Evolutionary conservation across 257 asterid species (phyloP).

Genomic region (Penstemon barbatus): DNA sequence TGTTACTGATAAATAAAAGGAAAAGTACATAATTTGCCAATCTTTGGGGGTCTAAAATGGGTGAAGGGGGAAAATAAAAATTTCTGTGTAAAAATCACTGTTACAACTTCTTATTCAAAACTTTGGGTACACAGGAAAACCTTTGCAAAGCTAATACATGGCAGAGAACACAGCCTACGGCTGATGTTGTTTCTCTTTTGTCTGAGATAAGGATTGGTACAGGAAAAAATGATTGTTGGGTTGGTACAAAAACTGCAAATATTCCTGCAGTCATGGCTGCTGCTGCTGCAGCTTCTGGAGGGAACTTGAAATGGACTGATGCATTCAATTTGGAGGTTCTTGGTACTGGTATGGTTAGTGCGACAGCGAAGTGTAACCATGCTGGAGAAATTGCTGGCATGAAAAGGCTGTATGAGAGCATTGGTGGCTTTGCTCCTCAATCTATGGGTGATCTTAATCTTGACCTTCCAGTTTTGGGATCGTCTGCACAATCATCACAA

Average conservation of each 20-base stretch:
- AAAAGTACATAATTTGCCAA: too few relatives aligned
- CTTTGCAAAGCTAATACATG: conserved; percentile 89
- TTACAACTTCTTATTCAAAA: conserved; percentile 18
- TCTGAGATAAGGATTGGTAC: conserved; percentile 97
- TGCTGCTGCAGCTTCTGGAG: conserved; percentile 99
- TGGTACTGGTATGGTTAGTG: conserved; percentile 94
- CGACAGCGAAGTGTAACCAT: conserved; percentile 91
- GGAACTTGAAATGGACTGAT: conserved; percentile 80
- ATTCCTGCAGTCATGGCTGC: conserved; percentile 93
- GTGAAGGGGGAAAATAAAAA: conserved; percentile 16
- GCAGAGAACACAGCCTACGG: conserved; percentile 90
- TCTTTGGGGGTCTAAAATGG: not conserved
- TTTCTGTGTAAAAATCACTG: conserved; percentile 1
- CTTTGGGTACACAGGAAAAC: conserved; percentile 64
- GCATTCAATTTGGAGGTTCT: conserved; percentile 97
- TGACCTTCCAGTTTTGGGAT: conserved; percentile 53
- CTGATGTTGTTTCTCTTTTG: conserved; percentile 94
- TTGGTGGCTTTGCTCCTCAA: conserved; percentile 62
- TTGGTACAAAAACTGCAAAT: conserved; percentile 83
- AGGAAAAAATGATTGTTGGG: conserved; percentile 95
- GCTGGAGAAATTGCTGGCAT: conserved; percentile 99
- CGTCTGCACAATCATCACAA: conserved; percentile 46
- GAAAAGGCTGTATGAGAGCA: conserved; percentile 89
- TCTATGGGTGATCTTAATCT: conserved; percentile 45
- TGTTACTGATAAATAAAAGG: too few relatives aligned